phyloP scores from a whole-genome alignment of 1,284 basidiomycete genomes.

The Fomitiporia mediterranea region DNA sequence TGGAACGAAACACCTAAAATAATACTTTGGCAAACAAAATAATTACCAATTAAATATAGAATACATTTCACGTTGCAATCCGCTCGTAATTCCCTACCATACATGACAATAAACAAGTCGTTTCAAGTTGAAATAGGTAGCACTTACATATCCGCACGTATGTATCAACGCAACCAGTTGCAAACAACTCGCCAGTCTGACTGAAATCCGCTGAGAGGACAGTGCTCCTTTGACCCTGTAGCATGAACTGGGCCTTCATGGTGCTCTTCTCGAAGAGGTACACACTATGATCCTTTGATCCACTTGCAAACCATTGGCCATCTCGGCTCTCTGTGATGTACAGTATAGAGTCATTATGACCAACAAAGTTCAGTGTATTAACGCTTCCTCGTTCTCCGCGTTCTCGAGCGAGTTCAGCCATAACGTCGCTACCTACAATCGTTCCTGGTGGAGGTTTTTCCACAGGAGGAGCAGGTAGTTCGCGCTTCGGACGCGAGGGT shows the following conservation, averaged over 20 bases:
- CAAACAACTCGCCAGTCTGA: conserved; percentile 67
- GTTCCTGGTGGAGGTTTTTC: neutral
- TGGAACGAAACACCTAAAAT: no score
- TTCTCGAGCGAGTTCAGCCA: conserved; percentile 18
- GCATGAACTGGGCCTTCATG: conserved; percentile 74
- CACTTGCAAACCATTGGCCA: conserved; percentile 84
- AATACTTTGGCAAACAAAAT: no score
- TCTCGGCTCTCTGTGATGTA: conserved; percentile 79
- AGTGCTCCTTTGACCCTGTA: conserved; percentile 91
- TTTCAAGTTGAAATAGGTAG: no score
- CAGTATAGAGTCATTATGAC: conserved; percentile 84
- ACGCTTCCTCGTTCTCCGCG: conserved; percentile 38
- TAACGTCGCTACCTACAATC: neutral
- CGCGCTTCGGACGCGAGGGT: neutral
- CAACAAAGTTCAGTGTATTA: conserved; percentile 75
- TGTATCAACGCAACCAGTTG: conserved; percentile 86
- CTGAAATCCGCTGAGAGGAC: conserved; percentile 86
- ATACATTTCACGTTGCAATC: no score
- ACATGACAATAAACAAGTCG: neutral
- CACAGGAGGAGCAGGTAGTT: neutral
- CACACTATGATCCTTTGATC: conserved; percentile 86
- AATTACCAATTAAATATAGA: no score
- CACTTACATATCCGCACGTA: conserved; percentile 73
- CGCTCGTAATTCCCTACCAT: no score
- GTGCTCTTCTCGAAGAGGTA: conserved; percentile 82